Conservation (phyloP, 345 rosid species). For the Gossypium mustelinum region DNA sequence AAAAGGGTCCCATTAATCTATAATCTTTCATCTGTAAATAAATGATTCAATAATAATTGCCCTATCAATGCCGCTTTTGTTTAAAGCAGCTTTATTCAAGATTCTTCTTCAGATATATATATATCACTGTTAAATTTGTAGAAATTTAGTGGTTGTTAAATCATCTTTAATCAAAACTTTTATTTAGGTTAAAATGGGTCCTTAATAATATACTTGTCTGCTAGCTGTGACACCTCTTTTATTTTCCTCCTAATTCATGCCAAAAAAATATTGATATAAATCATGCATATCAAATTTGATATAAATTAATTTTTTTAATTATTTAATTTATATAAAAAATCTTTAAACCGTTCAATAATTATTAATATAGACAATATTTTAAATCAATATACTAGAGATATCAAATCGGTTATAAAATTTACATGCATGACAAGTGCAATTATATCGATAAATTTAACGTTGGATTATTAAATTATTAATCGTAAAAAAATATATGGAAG, state of each 20-base stretch:
- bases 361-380: too few species aligned
- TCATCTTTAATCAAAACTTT: constrained; percentile 28
- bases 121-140: not conserved
- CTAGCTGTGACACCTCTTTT: not conserved
- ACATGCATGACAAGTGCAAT: too few species aligned
- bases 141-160: constrained; percentile 21
- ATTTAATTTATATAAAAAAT: too few species aligned
- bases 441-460: too few species aligned
- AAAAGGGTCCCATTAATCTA: not conserved
- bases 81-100: constrained; percentile 25
- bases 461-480: too few species aligned
- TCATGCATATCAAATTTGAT: too few species aligned
- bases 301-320: too few species aligned
- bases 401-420: too few species aligned
- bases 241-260: not conserved
- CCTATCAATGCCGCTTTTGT: constrained; percentile 19
- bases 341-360: fast-evolving
- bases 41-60: constrained; percentile 32
- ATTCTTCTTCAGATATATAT: not conserved
- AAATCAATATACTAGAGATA: too few species aligned
- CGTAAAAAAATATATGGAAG: too few species aligned
- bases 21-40: not conserved
- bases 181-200: constrained; percentile 25
- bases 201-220: not conserved
- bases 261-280: not conserved